phyloP scores from a whole-genome alignment of 108 stramenopile genomes.

The Nannochloropsis gaditana region DNA sequence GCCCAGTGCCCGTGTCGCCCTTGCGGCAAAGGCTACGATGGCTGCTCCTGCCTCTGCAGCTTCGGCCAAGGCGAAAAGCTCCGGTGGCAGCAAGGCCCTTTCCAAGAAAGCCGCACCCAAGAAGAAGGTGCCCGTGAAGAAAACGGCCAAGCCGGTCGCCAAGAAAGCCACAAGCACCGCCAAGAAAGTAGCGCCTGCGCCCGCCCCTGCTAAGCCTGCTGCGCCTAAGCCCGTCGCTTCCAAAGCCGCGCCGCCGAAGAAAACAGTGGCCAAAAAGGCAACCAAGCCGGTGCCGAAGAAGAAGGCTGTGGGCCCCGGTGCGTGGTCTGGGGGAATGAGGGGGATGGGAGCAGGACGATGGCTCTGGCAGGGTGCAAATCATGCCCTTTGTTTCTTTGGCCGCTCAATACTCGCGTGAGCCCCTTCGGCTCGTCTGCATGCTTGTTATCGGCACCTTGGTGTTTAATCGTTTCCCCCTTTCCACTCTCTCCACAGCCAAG shows the following conservation, averaged over 20 bases:
- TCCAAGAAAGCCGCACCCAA: neutral
- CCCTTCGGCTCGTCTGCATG: neutral
- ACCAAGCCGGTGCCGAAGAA: slow-evolving; percentile 18
- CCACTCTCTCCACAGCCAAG: neutral
- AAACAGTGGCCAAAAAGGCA: neutral
- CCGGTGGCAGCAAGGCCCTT: neutral
- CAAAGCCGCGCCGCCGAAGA: no score
- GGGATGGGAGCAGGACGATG: neutral
- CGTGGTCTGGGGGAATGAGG: neutral
- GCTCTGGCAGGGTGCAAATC: neutral
- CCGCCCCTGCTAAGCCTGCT: neutral
- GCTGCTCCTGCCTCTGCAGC: neutral
- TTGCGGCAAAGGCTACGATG: neutral
- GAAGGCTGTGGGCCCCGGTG: neutral
- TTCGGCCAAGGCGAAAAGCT: neutral
- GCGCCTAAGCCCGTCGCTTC: no score
- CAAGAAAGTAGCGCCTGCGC: neutral
- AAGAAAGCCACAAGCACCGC: neutral
- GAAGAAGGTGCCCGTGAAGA: neutral
- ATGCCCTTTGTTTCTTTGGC: neutral
- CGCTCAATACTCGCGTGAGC: neutral
- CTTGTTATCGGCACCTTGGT: neutral
- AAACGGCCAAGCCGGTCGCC: neutral
- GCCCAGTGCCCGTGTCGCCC: slow-evolving; percentile 1
- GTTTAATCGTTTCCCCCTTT: neutral